These are phyloP conservation scores for Thermoascus crustaceus DNA, from an alignment of 2,329 filamentous ascomycete species.

Conservation along the genomic window DNA sequence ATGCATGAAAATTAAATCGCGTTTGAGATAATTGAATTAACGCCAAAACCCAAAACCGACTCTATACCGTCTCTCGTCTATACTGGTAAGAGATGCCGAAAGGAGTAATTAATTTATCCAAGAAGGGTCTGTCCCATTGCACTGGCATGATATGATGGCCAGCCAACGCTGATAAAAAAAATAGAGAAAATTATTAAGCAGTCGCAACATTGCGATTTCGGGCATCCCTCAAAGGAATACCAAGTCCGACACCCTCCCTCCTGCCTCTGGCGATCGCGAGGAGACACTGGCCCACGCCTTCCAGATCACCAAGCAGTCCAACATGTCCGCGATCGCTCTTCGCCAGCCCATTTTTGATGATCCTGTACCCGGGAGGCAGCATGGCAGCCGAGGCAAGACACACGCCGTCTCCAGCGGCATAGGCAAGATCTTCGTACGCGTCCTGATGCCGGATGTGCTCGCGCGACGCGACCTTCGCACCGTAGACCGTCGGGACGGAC, in stretches of 20 bases:
- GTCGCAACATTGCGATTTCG: no score
- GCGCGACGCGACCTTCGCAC: conserved; percentile 62
- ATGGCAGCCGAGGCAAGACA: conserved; percentile 78
- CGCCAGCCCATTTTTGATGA: conserved; percentile 65
- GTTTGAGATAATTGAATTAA: no score
- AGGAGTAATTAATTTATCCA: no score
- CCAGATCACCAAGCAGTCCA: conserved; percentile 74
- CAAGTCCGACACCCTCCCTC: conserved; percentile 63
- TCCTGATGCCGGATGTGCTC: conserved; percentile 70
- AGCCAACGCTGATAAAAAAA: no score
- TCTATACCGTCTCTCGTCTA: no score
- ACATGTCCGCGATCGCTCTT: conserved; percentile 81
- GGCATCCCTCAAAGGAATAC: no score
- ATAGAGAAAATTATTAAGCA: no score
- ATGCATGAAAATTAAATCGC: no score
- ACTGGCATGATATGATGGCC: no score
- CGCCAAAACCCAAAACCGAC: no score
- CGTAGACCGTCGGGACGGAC: conserved; percentile 74
- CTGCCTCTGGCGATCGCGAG: conserved; percentile 60
- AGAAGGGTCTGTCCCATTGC: no score
- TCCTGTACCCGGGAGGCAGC: conserved; percentile 69
- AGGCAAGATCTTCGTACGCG: conserved; percentile 78
- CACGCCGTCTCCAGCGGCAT: conserved; percentile 82
- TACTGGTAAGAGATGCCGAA: no score
- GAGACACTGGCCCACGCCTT: conserved; percentile 68